Evolutionary conservation across 208 protist species (phyloP), one percentile per base, ranked within the genome.

Genomic region (Phytomonas francai): DNA sequence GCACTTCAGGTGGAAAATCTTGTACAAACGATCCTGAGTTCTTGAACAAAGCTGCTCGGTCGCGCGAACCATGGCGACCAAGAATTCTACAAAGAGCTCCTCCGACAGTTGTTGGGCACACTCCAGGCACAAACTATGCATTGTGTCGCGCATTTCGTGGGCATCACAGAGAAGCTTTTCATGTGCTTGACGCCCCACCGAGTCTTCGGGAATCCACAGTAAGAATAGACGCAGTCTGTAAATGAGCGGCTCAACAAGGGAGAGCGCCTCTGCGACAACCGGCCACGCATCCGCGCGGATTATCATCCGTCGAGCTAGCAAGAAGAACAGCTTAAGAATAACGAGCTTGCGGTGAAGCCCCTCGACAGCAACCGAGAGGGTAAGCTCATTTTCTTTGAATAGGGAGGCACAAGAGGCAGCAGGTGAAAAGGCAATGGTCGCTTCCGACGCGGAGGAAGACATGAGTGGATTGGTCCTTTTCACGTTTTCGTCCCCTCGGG

Each of bases 291-390:
- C 45, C 74, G 67, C 89, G 74, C 30, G 56, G 61, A 30, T 71
- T 34, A 12, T 81, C 87, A 29, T 89, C 73, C 25, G 72, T 77
- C 42, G 72, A 84, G 81, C 81, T 31, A 89, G 68, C 12, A 78
- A 78, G 59, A 88, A 79, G 66, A 92, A 73, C 31, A 65, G 77
- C 45, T 86, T 84, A 57, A 92, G 68, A 28, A 88, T 68, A 28
- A 79, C 34, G 16, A 89, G 51, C 58, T 86, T 85, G 33, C 82
- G 74, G 51, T 87, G 76, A 39, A 92, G 65, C 2, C 74, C 68
- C 30, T 71, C 70, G 45, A 81, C 73, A 5, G 29, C 70, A 11
- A 81, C 4, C 12, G 39, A 49, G 12, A 49, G 39, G 14, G 39
- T 12, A 9, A 19, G 39, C 39, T 49, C 39, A 19, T 49, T 49